Evolutionary conservation across 2,329 filamentous ascomycete species (phyloP).

Genomic region (Cercospora janseana): DNA sequence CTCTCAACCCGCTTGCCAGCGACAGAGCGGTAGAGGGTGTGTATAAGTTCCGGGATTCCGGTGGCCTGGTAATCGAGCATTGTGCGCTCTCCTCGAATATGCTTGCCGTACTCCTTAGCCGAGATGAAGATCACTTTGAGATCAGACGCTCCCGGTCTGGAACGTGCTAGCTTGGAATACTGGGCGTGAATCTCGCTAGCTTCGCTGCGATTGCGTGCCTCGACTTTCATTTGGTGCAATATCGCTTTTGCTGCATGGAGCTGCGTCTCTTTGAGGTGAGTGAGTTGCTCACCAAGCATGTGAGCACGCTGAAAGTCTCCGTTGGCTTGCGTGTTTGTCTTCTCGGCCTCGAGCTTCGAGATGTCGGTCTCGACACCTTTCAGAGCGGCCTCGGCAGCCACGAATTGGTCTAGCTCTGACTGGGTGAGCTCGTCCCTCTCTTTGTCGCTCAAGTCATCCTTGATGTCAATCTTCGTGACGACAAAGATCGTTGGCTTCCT

Average conservation of each 20-base stretch:
- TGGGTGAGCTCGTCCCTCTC: background rate
- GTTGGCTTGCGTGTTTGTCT: background rate
- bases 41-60: conserved; percentile 21
- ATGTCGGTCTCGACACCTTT: background rate
- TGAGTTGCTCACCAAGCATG: background rate
- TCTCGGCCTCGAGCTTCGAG: background rate
- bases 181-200: background rate
- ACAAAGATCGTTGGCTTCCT: conserved; percentile 2
- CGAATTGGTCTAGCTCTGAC: background rate
- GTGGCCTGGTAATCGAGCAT: conserved; percentile 21
- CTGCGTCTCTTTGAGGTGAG: background rate
- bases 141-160: background rate
- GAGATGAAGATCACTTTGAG: conserved; percentile 23
- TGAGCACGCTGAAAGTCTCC: background rate
- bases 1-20: conserved; percentile 2
- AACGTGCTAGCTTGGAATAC: background rate
- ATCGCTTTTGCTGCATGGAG: background rate
- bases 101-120: conserved; percentile 25
- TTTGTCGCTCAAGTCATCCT: background rate
- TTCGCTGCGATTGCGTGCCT: background rate
- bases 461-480: conserved; percentile 2
- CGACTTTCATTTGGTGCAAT: conserved; percentile 1
- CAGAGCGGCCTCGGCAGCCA: background rate
- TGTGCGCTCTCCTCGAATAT: conserved; percentile 15
- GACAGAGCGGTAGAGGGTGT: background rate